Evolutionary conservation across 805 yeast genomes (phyloP).

Genomic region (Saccharomycopsis fibuligera): DNA sequence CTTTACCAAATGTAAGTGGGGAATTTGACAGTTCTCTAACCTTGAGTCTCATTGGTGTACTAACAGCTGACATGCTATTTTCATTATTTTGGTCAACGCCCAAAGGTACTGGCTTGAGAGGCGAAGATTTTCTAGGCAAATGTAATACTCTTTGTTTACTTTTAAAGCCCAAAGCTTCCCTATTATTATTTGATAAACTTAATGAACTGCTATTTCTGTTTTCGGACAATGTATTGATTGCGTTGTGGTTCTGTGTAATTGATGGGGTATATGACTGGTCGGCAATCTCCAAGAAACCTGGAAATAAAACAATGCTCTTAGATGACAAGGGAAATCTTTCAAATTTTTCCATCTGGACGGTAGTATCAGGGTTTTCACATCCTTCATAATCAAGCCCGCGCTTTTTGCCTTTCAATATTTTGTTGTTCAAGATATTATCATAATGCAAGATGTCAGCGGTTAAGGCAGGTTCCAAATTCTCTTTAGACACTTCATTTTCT

Average conservation of each 20-base stretch:
- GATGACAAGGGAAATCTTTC: constrained; percentile 12
- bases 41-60: not conserved
- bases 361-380: no score
- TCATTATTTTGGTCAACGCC: not conserved
- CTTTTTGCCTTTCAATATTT: no score
- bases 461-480: constrained; percentile 7
- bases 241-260: no score
- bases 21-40: not conserved
- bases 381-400: no score
- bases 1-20: not conserved
- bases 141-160: constrained; percentile 10
- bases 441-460: constrained; percentile 11
- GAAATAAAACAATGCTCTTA: constrained; percentile 13
- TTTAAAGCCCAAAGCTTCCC: no score
- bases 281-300: constrained; percentile 13
- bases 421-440: constrained; percentile 10
- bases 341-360: no score
- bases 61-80: not conserved
- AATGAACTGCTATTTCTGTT: no score
- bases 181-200: no score
- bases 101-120: constrained; percentile 10
- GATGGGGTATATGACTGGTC: no score
- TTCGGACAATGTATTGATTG: no score
- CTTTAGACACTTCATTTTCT: constrained; percentile 17
- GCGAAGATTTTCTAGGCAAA: constrained; percentile 18